A percentile compares a stretch with the other conserved stretches of the same genome.
phyloP scores from a whole-genome alignment of 2,329 filamentous ascomycete genomes.

The Nothophaeocryptopus gaeumannii region DNA sequence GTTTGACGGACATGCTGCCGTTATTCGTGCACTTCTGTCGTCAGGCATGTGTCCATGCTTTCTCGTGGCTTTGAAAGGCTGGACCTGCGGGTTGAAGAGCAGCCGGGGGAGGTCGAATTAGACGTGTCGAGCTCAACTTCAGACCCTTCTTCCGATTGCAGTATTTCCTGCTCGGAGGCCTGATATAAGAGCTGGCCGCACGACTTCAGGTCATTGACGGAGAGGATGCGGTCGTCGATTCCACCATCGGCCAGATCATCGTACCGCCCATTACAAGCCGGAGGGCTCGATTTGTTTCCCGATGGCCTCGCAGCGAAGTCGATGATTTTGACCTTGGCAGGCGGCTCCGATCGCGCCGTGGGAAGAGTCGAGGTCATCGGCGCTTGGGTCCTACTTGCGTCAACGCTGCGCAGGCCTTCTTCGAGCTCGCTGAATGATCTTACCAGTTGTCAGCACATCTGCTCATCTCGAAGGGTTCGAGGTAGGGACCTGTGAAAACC shows the following conservation, averaged over 20 bases:
- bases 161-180: no score
- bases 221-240: no score
- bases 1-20: background rate
- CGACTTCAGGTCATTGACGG: no score
- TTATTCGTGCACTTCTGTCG: conserved; percentile 1
- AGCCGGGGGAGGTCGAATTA: conserved; percentile 13
- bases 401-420: conserved; percentile 14
- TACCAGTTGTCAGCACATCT: no score
- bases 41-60: conserved; percentile 2
- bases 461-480: no score
- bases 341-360: conserved; percentile 2
- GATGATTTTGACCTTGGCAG: conserved; percentile 2
- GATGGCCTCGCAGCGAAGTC: conserved; percentile 12
- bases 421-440: conserved; percentile 27
- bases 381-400: conserved; percentile 8
- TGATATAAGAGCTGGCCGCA: no score
- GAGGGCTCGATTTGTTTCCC: conserved; percentile 3
- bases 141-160: no score
- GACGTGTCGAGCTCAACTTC: conserved; percentile 16
- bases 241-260: conserved; percentile 14
- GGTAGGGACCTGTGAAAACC: conserved; percentile 21
- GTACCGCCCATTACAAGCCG: conserved; percentile 8
- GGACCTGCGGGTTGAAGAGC: background rate
- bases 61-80: conserved; percentile 1
- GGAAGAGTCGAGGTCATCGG: conserved; percentile 6